These are phyloP conservation scores for Tilletia setariae DNA, from an alignment of 1,284 basidiomycete species.

Conservation along the genomic window DNA sequence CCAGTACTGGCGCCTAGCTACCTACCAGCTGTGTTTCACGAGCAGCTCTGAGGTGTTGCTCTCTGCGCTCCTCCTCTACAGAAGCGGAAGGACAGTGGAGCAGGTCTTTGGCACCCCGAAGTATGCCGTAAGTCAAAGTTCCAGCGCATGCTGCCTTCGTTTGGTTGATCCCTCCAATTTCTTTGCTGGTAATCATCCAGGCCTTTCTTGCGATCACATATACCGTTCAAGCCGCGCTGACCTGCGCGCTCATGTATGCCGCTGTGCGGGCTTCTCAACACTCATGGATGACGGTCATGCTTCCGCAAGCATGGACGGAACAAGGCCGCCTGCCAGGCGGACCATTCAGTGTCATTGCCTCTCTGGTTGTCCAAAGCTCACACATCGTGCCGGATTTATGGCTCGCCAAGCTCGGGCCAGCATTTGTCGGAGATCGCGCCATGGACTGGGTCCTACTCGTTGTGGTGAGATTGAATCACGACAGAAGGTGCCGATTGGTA, in stretches of 20 bases:
- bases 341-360: background rate
- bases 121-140: constrained; percentile 4
- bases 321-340: background rate
- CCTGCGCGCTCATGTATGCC: background rate
- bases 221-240: constrained; percentile 1
- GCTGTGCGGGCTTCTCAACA: background rate
- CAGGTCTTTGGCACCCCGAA: constrained; percentile 8
- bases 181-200: background rate
- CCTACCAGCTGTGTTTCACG: constrained; percentile 5
- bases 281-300: background rate
- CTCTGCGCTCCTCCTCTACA: background rate
- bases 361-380: background rate
- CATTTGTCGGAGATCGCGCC: background rate
- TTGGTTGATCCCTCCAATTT: background rate
- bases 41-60: constrained; percentile 12
- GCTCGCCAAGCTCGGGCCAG: constrained; percentile 3
- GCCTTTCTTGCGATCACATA: background rate
- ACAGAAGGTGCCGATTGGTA: background rate
- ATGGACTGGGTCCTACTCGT: constrained; percentile 3
- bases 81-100: constrained; percentile 1
- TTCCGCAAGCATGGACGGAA: background rate
- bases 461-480: background rate
- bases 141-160: background rate
- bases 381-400: background rate
- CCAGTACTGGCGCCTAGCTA: constrained; percentile 8